phyloP scores from a whole-genome alignment of 139 green algal species.

The Coelastrella sp. region DNA sequence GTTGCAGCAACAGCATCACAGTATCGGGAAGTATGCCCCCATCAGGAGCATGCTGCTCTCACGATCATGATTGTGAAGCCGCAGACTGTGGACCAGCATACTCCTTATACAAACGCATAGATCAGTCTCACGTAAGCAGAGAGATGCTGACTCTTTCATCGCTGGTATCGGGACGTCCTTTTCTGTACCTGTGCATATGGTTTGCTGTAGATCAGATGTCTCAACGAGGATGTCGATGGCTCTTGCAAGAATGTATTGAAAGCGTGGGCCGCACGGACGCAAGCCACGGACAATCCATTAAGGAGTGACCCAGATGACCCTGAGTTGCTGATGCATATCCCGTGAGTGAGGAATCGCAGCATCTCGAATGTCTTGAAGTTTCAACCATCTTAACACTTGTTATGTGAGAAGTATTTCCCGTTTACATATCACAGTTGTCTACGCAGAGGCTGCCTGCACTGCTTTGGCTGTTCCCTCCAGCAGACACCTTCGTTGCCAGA shows the following conservation, averaged over 20 bases:
- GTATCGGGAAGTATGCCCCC: slow-evolving; percentile 50
- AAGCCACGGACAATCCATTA: slow-evolving; percentile 57
- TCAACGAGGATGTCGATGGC: slow-evolving; percentile 81
- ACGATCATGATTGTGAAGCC: slow-evolving; percentile 91
- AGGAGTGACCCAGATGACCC: slow-evolving; percentile 86
- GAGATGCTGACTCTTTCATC: no score
- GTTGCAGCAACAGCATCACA: not conserved
- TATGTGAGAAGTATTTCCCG: no score
- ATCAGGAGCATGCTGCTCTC: slow-evolving; percentile 76
- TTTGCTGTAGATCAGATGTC: slow-evolving; percentile 73
- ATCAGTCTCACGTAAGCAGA: slow-evolving; percentile 49
- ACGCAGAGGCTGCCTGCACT: no score
- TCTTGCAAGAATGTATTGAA: slow-evolving; percentile 68
- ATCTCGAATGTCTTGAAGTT: no score
- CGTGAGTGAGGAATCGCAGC: slow-evolving; percentile 52
- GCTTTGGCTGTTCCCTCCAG: no score
- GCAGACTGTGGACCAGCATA: slow-evolving; percentile 84
- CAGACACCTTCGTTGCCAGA: no score
- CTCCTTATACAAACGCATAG: slow-evolving; percentile 88
- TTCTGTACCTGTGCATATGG: not conserved
- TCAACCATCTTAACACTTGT: no score
- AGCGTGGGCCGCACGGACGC: slow-evolving; percentile 74
- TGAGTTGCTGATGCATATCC: slow-evolving; percentile 92
- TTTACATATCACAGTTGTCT: no score
- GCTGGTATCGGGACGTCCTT: no score